phyloP scores from a whole-genome alignment of 371 early-diverging fungal species.

The Globomyces sp. region DNA sequence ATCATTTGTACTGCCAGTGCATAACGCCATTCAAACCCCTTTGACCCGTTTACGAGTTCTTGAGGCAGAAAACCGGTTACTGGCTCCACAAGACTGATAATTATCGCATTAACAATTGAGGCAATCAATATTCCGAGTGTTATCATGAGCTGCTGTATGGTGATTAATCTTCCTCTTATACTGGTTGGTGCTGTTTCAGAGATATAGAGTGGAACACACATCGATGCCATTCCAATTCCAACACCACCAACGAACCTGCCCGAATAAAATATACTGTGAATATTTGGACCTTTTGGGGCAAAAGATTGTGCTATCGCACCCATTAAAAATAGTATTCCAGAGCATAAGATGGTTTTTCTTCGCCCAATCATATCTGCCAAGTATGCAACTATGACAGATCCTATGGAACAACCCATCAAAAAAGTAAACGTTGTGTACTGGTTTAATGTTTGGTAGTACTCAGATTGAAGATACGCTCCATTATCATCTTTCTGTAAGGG shows the following conservation, averaged over 20 bases:
- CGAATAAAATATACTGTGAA: slow-evolving; percentile 47
- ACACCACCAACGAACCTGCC: slow-evolving; percentile 74
- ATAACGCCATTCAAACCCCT: slow-evolving; percentile 63
- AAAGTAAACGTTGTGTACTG: slow-evolving; percentile 35
- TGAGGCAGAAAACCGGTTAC: too few species aligned
- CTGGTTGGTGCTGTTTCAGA: slow-evolving; percentile 84
- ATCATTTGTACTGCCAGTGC: slow-evolving; percentile 78
- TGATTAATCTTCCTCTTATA: slow-evolving; percentile 82
- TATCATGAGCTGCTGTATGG: slow-evolving; percentile 88
- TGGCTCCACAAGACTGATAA: slow-evolving; percentile 13
- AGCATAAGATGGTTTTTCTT: slow-evolving; percentile 68
- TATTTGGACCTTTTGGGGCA: slow-evolving; percentile 43
- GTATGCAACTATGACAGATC: slow-evolving; percentile 62
- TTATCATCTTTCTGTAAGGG: too few species aligned
- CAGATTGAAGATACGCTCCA: too few species aligned
- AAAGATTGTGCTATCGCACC: slow-evolving; percentile 68
- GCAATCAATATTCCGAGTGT: slow-evolving; percentile 42
- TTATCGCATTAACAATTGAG: slow-evolving; percentile 31
- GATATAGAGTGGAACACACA: slow-evolving; percentile 89
- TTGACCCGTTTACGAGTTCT: too few species aligned
- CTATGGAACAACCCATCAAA: slow-evolving; percentile 42
- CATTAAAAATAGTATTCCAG: slow-evolving; percentile 65
- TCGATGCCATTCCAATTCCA: slow-evolving; percentile 81
- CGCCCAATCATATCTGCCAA: slow-evolving; percentile 76
- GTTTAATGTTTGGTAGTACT: too few species aligned